Evolutionary conservation across 2,329 filamentous ascomycete species (phyloP), one percentile per base, ranked within the genome.

Genomic region (Aspergillus fischeri): DNA sequence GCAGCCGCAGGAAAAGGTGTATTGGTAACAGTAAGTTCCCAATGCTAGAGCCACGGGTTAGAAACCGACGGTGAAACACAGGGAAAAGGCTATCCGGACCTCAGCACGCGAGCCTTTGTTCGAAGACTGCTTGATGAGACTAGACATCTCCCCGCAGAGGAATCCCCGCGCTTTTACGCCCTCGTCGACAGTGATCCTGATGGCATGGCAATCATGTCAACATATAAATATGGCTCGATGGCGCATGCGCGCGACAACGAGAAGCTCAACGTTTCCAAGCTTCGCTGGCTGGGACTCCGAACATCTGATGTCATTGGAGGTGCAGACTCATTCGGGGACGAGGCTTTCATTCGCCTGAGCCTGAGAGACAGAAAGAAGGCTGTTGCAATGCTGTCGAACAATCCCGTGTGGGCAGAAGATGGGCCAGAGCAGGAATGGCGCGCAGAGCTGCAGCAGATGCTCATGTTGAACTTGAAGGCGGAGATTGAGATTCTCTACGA

Each of bases 11-110:
- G 75, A 14, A 67, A 78, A 51, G 82, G 84, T 3, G 73, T 87
- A 11, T 65, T 86, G 9, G 64, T 87, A 49, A 87, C 85, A 3
- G 83, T 84, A 70, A 64, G 76, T 32, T 24, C 14, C 11, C 21
- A 47, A 24, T 6, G 8, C 35, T 45, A 5, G 20, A 25, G 3
- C 10, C 25, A 25, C 44, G 3, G 60, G 47, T 6, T 38, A 21
- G n/a, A 50, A 49, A 56, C 32, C 4, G 44, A 47, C 21, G 29
- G 14, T 14, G n/a, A 20, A 48, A 7, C 41, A 2, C 52, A 85
- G 82, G 85, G 80, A 0, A 87, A 87, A 76, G 85, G 85, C 3
- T 87, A 87, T 63, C 85, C 85, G 1, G 85, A 88, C 63, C 69
- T 87, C 27, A 74, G 77, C 32, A 85, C 84, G 8, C 77, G 84